Conservation (phyloP, 2,329 filamentous ascomycete genomes). For the Ophiobolus disseminans region DNA sequence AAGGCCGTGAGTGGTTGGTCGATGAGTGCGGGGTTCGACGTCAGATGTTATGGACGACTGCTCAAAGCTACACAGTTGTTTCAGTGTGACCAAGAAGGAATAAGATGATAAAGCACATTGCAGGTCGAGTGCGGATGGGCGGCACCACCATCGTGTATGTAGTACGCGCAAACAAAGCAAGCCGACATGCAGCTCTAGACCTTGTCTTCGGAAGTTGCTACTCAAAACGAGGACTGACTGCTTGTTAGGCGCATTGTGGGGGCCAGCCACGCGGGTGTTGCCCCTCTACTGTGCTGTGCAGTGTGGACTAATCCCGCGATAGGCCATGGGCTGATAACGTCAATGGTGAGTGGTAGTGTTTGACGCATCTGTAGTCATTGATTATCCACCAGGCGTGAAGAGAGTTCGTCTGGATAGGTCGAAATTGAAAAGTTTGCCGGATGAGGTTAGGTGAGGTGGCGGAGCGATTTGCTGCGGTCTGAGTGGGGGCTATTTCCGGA, state of each 20-base stretch:
- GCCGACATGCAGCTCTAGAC: neutral
- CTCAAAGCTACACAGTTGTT: too few species aligned
- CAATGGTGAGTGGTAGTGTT: neutral
- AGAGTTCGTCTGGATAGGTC: neutral
- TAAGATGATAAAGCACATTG: too few species aligned
- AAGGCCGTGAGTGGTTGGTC: neutral
- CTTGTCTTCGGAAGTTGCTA: too few species aligned
- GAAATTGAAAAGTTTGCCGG: neutral
- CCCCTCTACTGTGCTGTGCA: too few species aligned
- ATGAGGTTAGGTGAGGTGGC: slow-evolving; percentile 5
- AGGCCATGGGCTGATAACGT: neutral
- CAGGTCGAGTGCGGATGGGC: neutral
- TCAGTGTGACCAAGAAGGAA: too few species aligned
- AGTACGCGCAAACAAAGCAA: too few species aligned
- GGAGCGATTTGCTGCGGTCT: slow-evolving; percentile 5
- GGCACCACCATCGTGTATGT: too few species aligned
- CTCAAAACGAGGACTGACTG: too few species aligned
- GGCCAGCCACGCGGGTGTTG: neutral
- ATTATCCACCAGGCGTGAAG: too few species aligned
- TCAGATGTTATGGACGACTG: neutral
- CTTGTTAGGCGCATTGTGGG: too few species aligned
- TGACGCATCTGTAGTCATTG: neutral
- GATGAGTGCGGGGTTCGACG: neutral
- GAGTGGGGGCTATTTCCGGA: neutral
- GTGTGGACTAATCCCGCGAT: too few species aligned